Evolutionary conservation across 2,329 filamentous ascomycete species (phyloP).

Genomic region (Fusarium algeriense): DNA sequence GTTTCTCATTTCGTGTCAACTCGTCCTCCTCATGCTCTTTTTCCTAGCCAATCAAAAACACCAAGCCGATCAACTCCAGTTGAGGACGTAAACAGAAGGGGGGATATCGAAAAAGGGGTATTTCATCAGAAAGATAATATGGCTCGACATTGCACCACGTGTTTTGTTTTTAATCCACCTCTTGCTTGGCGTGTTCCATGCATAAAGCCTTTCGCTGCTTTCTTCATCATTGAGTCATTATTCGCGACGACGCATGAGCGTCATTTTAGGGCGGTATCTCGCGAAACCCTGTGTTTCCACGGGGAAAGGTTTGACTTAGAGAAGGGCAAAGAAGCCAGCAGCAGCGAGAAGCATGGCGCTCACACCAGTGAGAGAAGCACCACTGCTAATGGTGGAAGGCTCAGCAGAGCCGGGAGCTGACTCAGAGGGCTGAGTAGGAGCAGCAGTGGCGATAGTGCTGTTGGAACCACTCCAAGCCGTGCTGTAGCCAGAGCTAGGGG

Average conservation of each 20-base stretch:
- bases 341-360: slow-evolving; percentile 54
- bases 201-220: slow-evolving; percentile 32
- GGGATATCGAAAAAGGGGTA: slow-evolving; percentile 41
- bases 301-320: slow-evolving; percentile 49
- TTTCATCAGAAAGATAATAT: slow-evolving; percentile 46
- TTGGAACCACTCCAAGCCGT: slow-evolving; percentile 51
- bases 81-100: slow-evolving; percentile 39
- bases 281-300: slow-evolving; percentile 40
- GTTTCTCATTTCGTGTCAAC: slow-evolving; percentile 38
- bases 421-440: slow-evolving; percentile 45
- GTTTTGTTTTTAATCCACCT: slow-evolving; percentile 25
- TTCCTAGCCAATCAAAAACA: slow-evolving; percentile 40
- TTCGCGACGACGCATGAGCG: slow-evolving; percentile 49
- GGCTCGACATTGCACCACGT: slow-evolving; percentile 44
- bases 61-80: slow-evolving; percentile 47
- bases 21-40: slow-evolving; percentile 34
- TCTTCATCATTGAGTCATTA: slow-evolving; percentile 51
- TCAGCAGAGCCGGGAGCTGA: slow-evolving; percentile 34
- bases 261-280: slow-evolving; percentile 15
- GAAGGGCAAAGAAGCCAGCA: slow-evolving; percentile 53
- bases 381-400: slow-evolving; percentile 44
- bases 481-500: slow-evolving; percentile 45
- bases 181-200: slow-evolving; percentile 16
- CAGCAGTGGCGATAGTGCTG: slow-evolving; percentile 48
- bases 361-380: slow-evolving; percentile 50